A percentile compares a stretch with the other conserved stretches of the same genome.
Conservation (phyloP, 306 rosid genomes). For the Senna tora region DNA sequence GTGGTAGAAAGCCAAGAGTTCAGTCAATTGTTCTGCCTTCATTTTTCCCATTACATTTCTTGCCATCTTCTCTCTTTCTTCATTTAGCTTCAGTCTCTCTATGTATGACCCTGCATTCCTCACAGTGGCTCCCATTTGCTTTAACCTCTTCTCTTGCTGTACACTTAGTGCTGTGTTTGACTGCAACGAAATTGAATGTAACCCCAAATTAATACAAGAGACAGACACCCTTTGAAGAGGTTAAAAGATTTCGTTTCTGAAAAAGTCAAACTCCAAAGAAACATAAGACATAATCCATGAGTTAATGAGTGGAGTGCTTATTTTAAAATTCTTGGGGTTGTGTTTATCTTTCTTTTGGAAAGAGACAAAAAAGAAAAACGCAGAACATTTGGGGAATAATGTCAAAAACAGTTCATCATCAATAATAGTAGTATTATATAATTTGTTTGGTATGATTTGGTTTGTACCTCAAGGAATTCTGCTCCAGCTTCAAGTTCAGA, state of each 20-base stretch:
- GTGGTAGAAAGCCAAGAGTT: slow-evolving; percentile 79
- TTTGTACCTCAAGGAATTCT: slow-evolving; percentile 73
- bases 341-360: too few relatives aligned
- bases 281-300: too few relatives aligned
- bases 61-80: slow-evolving; percentile 66
- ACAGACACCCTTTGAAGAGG: too few relatives aligned
- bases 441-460: not conserved
- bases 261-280: too few relatives aligned
- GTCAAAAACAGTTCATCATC: not conserved
- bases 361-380: too few relatives aligned
- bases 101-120: slow-evolving; percentile 79
- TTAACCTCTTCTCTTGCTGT: slow-evolving; percentile 83
- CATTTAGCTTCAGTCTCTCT: slow-evolving; percentile 64
- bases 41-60: slow-evolving; percentile 79
- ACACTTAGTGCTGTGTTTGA: slow-evolving; percentile 80
- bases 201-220: too few relatives aligned
- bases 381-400: not conserved
- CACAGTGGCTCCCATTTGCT: slow-evolving; percentile 98
- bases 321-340: too few relatives aligned
- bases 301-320: too few relatives aligned
- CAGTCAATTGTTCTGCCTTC: slow-evolving; percentile 73
- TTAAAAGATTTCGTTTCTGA: too few relatives aligned
- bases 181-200: too few relatives aligned
- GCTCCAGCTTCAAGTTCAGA: slow-evolving; percentile 87
- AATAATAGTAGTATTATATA: too few relatives aligned